These are phyloP conservation scores for Pseudogymnoascus sp. DNA, from an alignment of 2,329 filamentous ascomycete genomes.

Conservation along the genomic window DNA sequence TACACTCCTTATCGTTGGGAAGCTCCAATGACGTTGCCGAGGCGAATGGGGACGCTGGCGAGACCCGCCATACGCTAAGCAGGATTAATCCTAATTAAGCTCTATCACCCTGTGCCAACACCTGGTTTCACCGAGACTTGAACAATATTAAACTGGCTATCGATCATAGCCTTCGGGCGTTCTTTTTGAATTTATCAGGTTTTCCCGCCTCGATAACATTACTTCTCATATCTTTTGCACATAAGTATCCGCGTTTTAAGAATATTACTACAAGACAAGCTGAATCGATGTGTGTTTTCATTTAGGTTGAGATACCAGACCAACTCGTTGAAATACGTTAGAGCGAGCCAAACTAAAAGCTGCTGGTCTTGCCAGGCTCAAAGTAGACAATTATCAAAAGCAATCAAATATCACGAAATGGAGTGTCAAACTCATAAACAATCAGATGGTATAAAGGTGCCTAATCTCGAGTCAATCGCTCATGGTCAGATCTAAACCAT, in stretches of 20 bases:
- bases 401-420: not conserved
- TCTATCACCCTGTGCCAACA: not conserved
- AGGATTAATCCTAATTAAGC: not conserved
- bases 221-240: not conserved
- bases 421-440: not conserved
- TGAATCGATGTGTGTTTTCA: not conserved
- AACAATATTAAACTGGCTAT: not conserved
- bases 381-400: not conserved
- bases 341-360: not conserved
- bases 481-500: slow-evolving; percentile 1
- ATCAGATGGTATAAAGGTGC: slow-evolving; percentile 7
- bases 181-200: not conserved
- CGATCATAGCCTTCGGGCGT: not conserved
- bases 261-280: not conserved
- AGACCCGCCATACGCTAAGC: not conserved
- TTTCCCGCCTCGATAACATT: not conserved
- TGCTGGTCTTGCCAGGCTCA: not conserved
- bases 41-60: not conserved
- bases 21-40: slow-evolving; percentile 5
- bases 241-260: not conserved
- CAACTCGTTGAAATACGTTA: not conserved
- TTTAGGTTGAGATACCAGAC: not conserved
- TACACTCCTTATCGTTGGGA: slow-evolving; percentile 5
- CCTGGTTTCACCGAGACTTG: not conserved
- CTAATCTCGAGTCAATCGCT: not conserved